These are phyloP conservation scores for Ilyonectria sp. DNA, from an alignment of 2,329 filamentous ascomycete genomes.

Conservation along the genomic window DNA sequence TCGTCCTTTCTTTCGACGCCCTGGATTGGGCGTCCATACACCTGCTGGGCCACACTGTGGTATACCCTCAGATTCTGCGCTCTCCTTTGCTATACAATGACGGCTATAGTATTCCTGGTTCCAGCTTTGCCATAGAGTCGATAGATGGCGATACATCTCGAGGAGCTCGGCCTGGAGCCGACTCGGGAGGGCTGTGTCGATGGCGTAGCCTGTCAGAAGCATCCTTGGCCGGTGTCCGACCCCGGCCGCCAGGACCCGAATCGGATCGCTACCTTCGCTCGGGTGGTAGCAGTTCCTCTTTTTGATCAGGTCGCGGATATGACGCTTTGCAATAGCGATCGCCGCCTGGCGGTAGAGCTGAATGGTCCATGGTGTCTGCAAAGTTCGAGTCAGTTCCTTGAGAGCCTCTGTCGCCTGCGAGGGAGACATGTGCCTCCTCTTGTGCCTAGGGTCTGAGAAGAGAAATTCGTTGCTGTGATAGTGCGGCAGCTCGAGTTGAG, in stretches of 20 bases:
- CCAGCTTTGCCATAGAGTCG: constrained; percentile 12
- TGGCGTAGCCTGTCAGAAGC: constrained; percentile 12
- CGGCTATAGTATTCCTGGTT: constrained; percentile 9
- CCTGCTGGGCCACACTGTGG: neutral
- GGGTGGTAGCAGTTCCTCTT: constrained; percentile 11
- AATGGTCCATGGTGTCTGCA: neutral
- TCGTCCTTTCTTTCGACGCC: neutral
- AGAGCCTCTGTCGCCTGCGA: neutral
- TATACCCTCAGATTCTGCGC: no score
- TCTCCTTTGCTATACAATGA: neutral
- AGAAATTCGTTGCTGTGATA: constrained; percentile 2
- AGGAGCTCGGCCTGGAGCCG: constrained; percentile 16
- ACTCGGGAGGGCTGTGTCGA: constrained; percentile 7
- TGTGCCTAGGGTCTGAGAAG: neutral
- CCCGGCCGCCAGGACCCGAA: constrained; percentile 10
- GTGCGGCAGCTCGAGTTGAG: neutral
- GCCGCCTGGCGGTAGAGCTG: constrained; percentile 6
- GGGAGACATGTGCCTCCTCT: neutral
- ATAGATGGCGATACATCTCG: constrained; percentile 18
- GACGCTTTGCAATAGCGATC: constrained; percentile 19
- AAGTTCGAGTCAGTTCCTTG: neutral
- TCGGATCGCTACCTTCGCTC: neutral
- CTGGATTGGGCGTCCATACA: neutral
- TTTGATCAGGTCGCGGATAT: constrained; percentile 5
- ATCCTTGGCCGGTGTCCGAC: constrained; percentile 6